phyloP scores from a whole-genome alignment of 1,284 basidiomycete genomes.

The Puccinia coronata region DNA sequence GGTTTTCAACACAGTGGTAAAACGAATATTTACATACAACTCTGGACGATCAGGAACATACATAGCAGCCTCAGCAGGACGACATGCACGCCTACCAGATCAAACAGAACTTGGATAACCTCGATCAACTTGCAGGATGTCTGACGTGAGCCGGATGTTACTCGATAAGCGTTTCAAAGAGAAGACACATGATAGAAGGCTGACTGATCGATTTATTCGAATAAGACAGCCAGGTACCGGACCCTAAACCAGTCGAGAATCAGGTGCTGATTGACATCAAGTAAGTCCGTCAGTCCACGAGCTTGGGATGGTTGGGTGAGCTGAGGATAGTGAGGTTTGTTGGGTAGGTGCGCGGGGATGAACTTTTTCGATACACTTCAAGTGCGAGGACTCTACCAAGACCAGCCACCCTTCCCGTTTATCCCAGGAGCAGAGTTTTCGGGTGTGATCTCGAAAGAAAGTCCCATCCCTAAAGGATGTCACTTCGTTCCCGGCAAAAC shows the following conservation, averaged over 20 bases:
- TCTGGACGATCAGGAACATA: neutral
- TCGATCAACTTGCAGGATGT: slow-evolving; percentile 28
- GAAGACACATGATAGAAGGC: too few relatives aligned
- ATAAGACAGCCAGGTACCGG: slow-evolving; percentile 1
- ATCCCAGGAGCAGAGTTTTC: slow-evolving; percentile 68
- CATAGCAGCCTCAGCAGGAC: neutral
- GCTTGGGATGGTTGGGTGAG: slow-evolving; percentile 65
- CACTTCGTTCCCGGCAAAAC: slow-evolving; percentile 75
- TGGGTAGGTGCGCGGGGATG: slow-evolving; percentile 66
- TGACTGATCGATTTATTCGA: too few relatives aligned
- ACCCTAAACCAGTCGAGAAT: slow-evolving; percentile 23
- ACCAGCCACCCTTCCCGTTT: slow-evolving; percentile 56
- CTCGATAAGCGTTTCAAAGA: neutral
- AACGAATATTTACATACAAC: too few relatives aligned
- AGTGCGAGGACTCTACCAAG: slow-evolving; percentile 55
- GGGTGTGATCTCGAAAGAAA: slow-evolving; percentile 71
- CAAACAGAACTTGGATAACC: slow-evolving; percentile 31
- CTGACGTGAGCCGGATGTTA: slow-evolving; percentile 15
- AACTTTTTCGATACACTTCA: slow-evolving; percentile 57
- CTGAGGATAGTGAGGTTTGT: too few relatives aligned
- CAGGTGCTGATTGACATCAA: slow-evolving; percentile 41
- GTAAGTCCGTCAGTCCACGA: slow-evolving; percentile 58
- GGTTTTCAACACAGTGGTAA: too few relatives aligned
- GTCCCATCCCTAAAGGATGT: slow-evolving; percentile 80
- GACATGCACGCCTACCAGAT: slow-evolving; percentile 34